Base-by-base conservation (phyloP, 352 stramenopile species). In the Pythium dissotocum region DNA sequence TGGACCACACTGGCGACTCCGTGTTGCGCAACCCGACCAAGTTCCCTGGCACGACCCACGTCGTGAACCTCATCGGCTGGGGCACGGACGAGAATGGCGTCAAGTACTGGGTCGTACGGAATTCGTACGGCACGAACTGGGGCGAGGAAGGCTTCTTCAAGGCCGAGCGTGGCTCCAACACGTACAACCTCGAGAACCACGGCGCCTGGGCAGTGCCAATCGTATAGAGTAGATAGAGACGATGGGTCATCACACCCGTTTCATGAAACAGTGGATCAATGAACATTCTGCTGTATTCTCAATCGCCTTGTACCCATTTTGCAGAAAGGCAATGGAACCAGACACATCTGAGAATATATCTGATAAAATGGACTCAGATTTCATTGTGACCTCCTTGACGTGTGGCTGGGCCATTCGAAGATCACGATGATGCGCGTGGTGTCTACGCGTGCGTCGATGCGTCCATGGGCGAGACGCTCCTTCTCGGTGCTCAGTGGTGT, bases 31-130 rank as follows among this genome's bases (percentile, higher is more conserved):
- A 95, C 66, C 86, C 93, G 38, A 91, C 75, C 36, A 83, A 87
- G 46, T 91, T 91, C 46, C 75, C 75, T 0, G 73, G 79, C n/a
- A 93, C 87, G 28, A 90, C 84, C 12, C 88, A 99, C 70, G 93
- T 98, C 35, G 94, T 99, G 62, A 97, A 88, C 46, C 90, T 99
- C 53, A 87, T 98, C n/a, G 97, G 96, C 42, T 99, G 97, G 97
- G 97, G 96, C 69, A 87, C 72, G 0, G 79, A 88, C 30, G 82
- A 90, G 28, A 75, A 92, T 42, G 81, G 90, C 42, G 63, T 94
- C 70, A 94, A 97, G 73, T 99, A 98, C 82, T 99, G 96, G 96
- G 90, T 99, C 73, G 91, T 98, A 49, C 90, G 97, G 56, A 98
- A 99, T 87, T 90, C 90, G 56, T 82, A 93, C 56, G 85, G 85